Evolutionary conservation across 208 protist species (phyloP).

Genomic region (Herpetomonas tarakana): DNA sequence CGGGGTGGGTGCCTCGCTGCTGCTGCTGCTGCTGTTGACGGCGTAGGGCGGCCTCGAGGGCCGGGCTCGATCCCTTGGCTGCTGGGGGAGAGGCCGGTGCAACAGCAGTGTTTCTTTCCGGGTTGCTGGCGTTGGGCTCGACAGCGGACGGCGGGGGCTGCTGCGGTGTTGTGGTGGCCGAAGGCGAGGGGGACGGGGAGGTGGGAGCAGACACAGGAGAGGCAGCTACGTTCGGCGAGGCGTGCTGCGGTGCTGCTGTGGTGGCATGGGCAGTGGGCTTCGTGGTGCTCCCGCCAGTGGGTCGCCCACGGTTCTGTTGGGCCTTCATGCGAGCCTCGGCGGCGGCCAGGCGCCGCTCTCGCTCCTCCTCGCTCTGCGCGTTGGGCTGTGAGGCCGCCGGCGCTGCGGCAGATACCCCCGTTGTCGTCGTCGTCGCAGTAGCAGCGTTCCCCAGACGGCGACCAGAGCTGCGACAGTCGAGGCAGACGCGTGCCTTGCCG

Average conservation of each 20-base stretch:
- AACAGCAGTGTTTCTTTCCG: not conserved
- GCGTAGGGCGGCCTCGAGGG: conserved; percentile 70
- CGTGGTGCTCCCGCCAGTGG: conserved; percentile 3
- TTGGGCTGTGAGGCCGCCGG: not conserved
- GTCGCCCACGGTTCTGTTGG: conserved; percentile 19
- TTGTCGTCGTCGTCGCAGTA: not conserved
- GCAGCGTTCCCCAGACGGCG: conserved; percentile 12
- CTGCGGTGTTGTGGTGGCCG: not conserved
- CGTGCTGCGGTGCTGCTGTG: not conserved
- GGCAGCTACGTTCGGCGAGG: too few relatives aligned
- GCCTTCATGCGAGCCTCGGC: conserved; percentile 41
- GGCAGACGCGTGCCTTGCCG: conserved; percentile 19
- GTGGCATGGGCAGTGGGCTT: not conserved
- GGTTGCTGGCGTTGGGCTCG: not conserved
- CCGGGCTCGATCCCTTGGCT: conserved; percentile 30
- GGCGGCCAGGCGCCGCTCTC: conserved; percentile 26
- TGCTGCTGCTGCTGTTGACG: conserved; percentile 50
- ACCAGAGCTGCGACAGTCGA: conserved; percentile 5
- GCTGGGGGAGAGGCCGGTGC: not conserved
- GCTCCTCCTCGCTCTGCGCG: conserved; percentile 23
- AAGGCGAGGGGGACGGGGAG: not conserved
- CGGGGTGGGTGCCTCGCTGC: conserved; percentile 3
- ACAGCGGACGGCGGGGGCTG: not conserved
- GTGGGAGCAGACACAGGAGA: not conserved
- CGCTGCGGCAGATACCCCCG: not conserved